phyloP scores from a whole-genome alignment of 2,329 filamentous ascomycete species.

The Colletotrichum sp. region DNA sequence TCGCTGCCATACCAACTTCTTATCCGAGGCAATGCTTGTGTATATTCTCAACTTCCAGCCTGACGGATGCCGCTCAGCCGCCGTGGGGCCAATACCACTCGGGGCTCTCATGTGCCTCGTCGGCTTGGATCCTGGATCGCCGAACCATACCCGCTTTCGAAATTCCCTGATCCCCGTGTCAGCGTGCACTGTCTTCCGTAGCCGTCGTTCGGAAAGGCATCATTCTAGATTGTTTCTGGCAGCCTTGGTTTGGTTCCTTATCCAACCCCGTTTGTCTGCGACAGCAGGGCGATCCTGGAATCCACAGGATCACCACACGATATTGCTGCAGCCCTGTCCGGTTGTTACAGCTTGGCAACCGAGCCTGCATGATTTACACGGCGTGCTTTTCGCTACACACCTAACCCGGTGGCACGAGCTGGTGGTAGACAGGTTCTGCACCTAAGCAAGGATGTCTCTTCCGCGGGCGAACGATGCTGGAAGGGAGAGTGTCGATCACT shows the following conservation, averaged over 20 bases:
- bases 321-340: slow-evolving; percentile 13
- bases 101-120: not conserved
- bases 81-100: not conserved
- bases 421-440: not conserved
- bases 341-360: slow-evolving; percentile 10
- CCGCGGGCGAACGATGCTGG: not conserved
- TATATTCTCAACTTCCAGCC: not conserved
- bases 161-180: not conserved
- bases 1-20: not conserved
- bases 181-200: not conserved
- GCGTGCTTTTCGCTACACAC: not conserved
- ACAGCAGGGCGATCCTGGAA: not conserved
- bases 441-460: not conserved
- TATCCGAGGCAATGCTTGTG: not conserved
- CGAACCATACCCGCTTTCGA: not conserved
- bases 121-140: not conserved
- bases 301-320: slow-evolving; percentile 3
- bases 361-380: slow-evolving; percentile 1
- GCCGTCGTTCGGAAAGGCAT: not conserved
- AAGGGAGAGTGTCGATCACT: not conserved
- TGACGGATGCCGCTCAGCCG: not conserved
- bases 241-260: not conserved
- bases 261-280: not conserved
- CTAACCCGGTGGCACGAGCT: slow-evolving; percentile 10
- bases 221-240: not conserved